These are phyloP conservation scores for Camelina hispida DNA, from an alignment of 345 rosid genomes.

Conservation along the genomic window DNA sequence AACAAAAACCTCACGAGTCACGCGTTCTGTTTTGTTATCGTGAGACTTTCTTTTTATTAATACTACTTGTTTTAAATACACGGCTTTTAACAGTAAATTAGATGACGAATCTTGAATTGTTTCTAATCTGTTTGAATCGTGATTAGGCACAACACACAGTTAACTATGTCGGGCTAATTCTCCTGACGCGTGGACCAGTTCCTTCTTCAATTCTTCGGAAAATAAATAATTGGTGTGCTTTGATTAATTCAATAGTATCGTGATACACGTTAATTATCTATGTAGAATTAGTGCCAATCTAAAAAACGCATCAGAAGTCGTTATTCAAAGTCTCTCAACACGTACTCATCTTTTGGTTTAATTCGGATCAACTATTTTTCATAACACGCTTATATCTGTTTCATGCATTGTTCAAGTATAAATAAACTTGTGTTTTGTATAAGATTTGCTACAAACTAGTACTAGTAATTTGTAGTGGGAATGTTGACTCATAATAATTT, in stretches of 20 bases:
- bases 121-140: too few relatives aligned
- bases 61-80: too few relatives aligned
- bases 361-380: background rate
- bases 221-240: background rate
- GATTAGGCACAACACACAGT: background rate
- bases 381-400: too few relatives aligned
- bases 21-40: too few relatives aligned
- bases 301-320: background rate
- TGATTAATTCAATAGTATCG: background rate
- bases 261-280: too few relatives aligned
- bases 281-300: background rate
- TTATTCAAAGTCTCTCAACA: slow-evolving; percentile 11
- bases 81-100: too few relatives aligned
- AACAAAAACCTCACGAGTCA: background rate
- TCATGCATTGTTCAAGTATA: background rate
- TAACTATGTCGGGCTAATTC: background rate
- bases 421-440: background rate
- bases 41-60: too few relatives aligned
- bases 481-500: too few relatives aligned
- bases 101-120: too few relatives aligned
- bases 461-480: too few relatives aligned
- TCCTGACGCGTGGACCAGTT: slow-evolving; percentile 12
- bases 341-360: background rate
- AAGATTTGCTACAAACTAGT: background rate
- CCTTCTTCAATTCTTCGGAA: background rate